phyloP scores from a whole-genome alignment of 2,329 filamentous ascomycete genomes.

The Macrophomina pseudophaseolina region DNA sequence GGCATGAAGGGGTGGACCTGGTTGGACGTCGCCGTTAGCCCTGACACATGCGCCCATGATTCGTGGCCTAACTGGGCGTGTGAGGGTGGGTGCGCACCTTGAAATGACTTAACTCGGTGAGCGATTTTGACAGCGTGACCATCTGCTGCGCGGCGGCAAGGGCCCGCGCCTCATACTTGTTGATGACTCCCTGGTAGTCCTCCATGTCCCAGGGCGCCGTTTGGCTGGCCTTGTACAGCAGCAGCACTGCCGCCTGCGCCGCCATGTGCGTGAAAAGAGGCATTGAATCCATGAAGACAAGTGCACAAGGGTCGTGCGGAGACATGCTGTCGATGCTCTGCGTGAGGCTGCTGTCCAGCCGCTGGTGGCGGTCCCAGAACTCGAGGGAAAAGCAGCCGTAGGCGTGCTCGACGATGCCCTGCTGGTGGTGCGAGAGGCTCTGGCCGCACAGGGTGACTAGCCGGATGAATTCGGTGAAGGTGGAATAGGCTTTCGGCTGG shows the following conservation, averaged over 20 bases:
- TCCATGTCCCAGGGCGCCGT: slow-evolving; percentile 17
- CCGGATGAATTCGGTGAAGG: slow-evolving; percentile 42
- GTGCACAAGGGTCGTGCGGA: slow-evolving; percentile 1
- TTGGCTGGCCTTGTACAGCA: slow-evolving; percentile 17
- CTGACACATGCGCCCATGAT: too few species aligned
- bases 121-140: slow-evolving; percentile 10
- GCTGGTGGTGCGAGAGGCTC: slow-evolving; percentile 14
- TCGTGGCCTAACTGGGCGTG: too few species aligned
- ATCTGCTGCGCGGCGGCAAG: slow-evolving; percentile 15
- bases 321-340: slow-evolving; percentile 14
- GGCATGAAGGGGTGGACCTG: not conserved
- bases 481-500: slow-evolving; percentile 32
- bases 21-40: too few species aligned
- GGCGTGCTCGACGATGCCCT: slow-evolving; percentile 1
- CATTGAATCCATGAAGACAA: slow-evolving; percentile 12
- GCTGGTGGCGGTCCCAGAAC: slow-evolving; percentile 20
- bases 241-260: slow-evolving; percentile 10
- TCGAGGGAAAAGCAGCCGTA: not conserved
- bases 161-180: not conserved
- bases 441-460: slow-evolving; percentile 35
- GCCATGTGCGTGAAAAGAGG: slow-evolving; percentile 21
- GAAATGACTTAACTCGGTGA: slow-evolving; percentile 23
- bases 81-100: slow-evolving; percentile 1
- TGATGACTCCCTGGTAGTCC: slow-evolving; percentile 9
- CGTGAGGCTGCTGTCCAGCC: not conserved